Conservation (phyloP, 768 basidiomycete species). For the Ramaria sp. region DNA sequence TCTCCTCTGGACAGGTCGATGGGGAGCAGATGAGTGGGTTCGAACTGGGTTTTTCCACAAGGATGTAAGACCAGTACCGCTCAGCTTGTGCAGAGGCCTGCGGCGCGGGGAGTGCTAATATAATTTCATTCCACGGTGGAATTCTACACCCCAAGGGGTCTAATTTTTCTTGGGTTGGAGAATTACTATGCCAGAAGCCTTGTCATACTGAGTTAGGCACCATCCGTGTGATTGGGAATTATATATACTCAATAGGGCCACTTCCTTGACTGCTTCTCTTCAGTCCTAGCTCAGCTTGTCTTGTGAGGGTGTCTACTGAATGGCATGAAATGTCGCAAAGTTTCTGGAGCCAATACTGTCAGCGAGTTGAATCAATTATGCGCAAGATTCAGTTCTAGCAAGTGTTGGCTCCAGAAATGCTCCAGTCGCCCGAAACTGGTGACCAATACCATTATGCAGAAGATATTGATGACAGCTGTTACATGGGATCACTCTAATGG, state of each 20-base stretch:
- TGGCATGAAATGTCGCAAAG: too few species aligned
- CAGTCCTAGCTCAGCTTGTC: too few species aligned
- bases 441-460: not conserved
- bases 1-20: conserved; percentile 8
- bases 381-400: too few species aligned
- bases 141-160: not conserved
- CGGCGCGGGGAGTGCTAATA: not conserved
- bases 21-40: conserved; percentile 4
- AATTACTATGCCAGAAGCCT: too few species aligned
- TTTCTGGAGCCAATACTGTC: too few species aligned
- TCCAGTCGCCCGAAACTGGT: not conserved
- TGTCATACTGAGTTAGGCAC: too few species aligned
- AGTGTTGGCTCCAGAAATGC: too few species aligned
- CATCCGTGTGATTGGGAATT: too few species aligned
- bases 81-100: not conserved
- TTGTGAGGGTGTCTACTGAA: too few species aligned
- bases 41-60: not conserved
- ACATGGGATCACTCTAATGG: not conserved
- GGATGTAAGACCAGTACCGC: not conserved
- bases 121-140: not conserved
- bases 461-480: not conserved
- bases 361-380: too few species aligned
- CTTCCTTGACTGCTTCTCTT: too few species aligned
- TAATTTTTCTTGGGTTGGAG: not conserved
- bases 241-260: too few species aligned